phyloP scores from a whole-genome alignment of 768 basidiomycete genomes.

The Mycena amicta region DNA sequence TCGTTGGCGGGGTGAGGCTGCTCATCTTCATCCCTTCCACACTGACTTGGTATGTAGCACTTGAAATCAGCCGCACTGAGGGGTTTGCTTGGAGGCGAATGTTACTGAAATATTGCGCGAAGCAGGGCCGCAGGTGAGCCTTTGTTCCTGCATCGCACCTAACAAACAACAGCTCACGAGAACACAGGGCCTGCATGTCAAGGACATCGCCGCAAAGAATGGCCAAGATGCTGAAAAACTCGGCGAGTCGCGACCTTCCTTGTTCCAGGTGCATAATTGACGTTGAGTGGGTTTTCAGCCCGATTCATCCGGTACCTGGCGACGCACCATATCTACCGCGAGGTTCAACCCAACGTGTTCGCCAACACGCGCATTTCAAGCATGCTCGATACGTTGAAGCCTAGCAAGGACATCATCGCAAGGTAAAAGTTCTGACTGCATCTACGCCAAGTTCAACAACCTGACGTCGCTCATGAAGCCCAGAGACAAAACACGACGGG shows the following conservation, averaged over 20 bases:
- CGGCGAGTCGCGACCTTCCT: conserved; percentile 14
- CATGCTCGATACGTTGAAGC: conserved; percentile 31
- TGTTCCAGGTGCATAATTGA: neutral
- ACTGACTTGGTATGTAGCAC: conserved; percentile 8
- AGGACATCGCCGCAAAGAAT: conserved; percentile 32
- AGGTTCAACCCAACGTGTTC: conserved; percentile 35
- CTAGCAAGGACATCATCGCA: conserved; percentile 23
- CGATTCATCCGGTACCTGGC: conserved; percentile 36
- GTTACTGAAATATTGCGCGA: conserved; percentile 41
- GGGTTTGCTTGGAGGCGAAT: conserved; percentile 31
- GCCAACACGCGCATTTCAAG: conserved; percentile 37
- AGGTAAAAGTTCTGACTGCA: conserved; percentile 13
- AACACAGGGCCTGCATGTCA: conserved; percentile 33
- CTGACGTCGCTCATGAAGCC: conserved; percentile 4
- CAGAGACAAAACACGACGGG: conserved; percentile 20
- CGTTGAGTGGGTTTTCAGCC: conserved; percentile 19
- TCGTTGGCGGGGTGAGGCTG: conserved; percentile 28
- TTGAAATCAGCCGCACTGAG: conserved; percentile 28
- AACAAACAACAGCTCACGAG: neutral
- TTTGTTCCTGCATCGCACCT: neutral
- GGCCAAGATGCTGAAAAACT: conserved; percentile 32
- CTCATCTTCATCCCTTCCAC: conserved; percentile 11
- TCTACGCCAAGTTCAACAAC: neutral
- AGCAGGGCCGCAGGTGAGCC: conserved; percentile 32
- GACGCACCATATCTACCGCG: conserved; percentile 34